These are phyloP conservation scores for Aphanoascus verrucosus DNA, from an alignment of 2,329 filamentous ascomycete species.

Conservation along the genomic window DNA sequence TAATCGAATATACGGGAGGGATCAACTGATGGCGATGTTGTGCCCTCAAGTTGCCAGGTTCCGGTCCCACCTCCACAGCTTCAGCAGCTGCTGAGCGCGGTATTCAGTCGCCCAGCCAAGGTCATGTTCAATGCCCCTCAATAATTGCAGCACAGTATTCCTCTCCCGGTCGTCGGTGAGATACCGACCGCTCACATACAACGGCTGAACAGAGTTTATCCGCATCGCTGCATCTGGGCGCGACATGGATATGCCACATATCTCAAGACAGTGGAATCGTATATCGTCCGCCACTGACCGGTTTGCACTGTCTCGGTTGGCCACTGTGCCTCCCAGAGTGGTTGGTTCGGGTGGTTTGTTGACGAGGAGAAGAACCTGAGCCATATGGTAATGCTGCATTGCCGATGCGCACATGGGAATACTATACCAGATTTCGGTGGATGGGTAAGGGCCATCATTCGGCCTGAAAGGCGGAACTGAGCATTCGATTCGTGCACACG, in stretches of 20 bases:
- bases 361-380: slow-evolving; percentile 33
- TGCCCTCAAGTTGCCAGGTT: background rate
- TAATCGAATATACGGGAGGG: background rate
- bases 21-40: background rate
- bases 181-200: slow-evolving; percentile 54
- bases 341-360: slow-evolving; percentile 37
- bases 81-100: slow-evolving; percentile 44
- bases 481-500: slow-evolving; percentile 42
- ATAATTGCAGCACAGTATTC: slow-evolving; percentile 43
- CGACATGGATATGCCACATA: slow-evolving; percentile 49
- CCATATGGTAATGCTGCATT: slow-evolving; percentile 41
- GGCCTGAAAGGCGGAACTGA: slow-evolving; percentile 20
- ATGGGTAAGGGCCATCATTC: slow-evolving; percentile 31
- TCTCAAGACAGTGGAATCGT: slow-evolving; percentile 49
- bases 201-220: slow-evolving; percentile 50
- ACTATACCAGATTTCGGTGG: slow-evolving; percentile 53
- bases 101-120: slow-evolving; percentile 56
- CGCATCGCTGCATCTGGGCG: slow-evolving; percentile 49
- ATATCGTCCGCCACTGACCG: slow-evolving; percentile 48
- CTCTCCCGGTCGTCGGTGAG: slow-evolving; percentile 46
- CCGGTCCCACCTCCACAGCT: slow-evolving; percentile 29
- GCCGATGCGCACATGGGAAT: slow-evolving; percentile 55
- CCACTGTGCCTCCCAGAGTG: slow-evolving; percentile 42
- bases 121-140: slow-evolving; percentile 52
- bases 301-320: slow-evolving; percentile 47